Conservation (phyloP, 495 filamentous ascomycete genomes). For the Penicillium cosmopolitanum region DNA sequence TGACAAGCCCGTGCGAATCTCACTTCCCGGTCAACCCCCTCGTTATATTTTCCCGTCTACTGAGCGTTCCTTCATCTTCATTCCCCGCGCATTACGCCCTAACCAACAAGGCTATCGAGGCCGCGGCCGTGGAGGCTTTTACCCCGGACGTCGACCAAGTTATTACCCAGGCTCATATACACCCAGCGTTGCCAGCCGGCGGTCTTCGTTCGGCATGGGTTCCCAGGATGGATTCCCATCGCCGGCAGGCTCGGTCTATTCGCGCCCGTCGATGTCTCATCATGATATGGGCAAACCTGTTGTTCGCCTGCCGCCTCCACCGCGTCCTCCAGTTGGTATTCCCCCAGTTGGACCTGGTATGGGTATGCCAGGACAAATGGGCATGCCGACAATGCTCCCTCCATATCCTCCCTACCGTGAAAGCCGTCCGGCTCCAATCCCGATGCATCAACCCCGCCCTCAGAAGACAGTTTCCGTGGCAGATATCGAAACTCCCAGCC, state of each 20-base stretch:
- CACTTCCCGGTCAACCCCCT: conserved; percentile 74
- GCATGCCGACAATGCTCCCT: conserved; percentile 47
- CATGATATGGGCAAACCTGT: conserved; percentile 72
- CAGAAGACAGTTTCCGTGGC: conserved; percentile 94
- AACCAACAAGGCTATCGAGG: conserved; percentile 83
- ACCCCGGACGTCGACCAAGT: conserved; percentile 72
- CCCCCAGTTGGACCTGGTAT: conserved; percentile 28
- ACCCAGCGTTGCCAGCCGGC: conserved; percentile 87
- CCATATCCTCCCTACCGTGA: conserved; percentile 78
- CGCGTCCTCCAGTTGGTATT: conserved; percentile 39
- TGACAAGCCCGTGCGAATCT: conserved; percentile 96
- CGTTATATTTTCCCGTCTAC: conserved; percentile 88
- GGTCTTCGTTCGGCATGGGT: conserved; percentile 83
- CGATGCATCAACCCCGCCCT: conserved; percentile 95
- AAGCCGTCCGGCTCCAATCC: conserved; percentile 72
- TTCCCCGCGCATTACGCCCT: conserved; percentile 88
- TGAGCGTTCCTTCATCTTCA: conserved; percentile 97
- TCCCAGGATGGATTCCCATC: conserved; percentile 77
- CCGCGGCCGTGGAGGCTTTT: conserved; percentile 70
- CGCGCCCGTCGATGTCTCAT: conserved; percentile 60
- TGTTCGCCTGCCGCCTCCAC: conserved; percentile 80
- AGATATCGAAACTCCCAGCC: conserved; percentile 85
- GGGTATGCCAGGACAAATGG: conserved; percentile 21
- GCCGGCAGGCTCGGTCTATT: conserved; percentile 75
- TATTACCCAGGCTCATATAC: conserved; percentile 86